A percentile compares a stretch with the other conserved stretches of the same genome.
These are phyloP conservation scores for Sclerotinia glacialis DNA, from an alignment of 2,329 filamentous ascomycete genomes.

Conservation along the genomic window DNA sequence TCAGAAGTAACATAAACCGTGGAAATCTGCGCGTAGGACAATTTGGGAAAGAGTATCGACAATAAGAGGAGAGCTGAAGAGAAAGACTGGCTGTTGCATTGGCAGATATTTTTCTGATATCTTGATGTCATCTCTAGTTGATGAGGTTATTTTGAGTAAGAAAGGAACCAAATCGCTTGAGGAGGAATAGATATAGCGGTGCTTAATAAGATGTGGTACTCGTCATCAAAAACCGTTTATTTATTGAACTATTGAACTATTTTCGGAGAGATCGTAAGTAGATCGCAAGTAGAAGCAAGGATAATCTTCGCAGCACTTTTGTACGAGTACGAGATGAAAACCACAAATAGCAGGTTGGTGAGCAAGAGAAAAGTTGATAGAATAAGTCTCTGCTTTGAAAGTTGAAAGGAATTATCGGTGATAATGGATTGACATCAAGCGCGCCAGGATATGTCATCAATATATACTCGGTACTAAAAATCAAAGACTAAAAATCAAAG, in stretches of 20 bases:
- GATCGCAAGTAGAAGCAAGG: background rate
- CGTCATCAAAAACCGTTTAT: constrained; percentile 11
- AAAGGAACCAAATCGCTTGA: background rate
- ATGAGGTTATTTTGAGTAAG: background rate
- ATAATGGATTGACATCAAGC: too few species aligned
- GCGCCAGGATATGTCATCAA: background rate
- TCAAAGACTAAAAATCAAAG: too few species aligned
- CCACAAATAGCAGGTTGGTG: background rate
- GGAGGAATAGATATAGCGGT: background rate
- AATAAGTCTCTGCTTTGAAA: background rate
- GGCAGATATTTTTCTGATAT: constrained; percentile 22
- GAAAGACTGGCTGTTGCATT: constrained; percentile 25
- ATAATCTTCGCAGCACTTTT: background rate
- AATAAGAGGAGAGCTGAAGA: constrained; percentile 32
- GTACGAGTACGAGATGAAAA: constrained; percentile 9
- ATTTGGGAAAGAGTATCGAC: constrained; percentile 29
- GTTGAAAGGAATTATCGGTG: background rate
- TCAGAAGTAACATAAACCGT: constrained; percentile 24
- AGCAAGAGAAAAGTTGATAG: background rate
- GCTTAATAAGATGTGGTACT: background rate
- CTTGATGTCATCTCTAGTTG: constrained; percentile 10
- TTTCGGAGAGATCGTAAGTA: background rate
- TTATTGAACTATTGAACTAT: constrained; percentile 7
- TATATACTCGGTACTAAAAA: background rate
- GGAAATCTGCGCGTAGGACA: constrained; percentile 31